These are phyloP conservation scores for Corynespora cassiicola DNA, from an alignment of 2,329 filamentous ascomycete genomes.

Conservation along the genomic window DNA sequence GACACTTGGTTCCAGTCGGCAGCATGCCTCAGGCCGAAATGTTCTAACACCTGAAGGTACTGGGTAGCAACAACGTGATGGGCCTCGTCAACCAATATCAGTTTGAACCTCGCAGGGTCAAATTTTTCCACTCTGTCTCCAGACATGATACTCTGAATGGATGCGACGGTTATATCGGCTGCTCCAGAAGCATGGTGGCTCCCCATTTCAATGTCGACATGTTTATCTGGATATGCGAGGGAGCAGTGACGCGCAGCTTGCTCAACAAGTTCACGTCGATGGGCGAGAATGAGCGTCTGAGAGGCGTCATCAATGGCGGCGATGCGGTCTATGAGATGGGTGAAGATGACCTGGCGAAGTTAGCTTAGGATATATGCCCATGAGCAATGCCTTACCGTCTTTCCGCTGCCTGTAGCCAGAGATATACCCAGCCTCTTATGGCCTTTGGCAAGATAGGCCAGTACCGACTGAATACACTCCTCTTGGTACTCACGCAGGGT, in stretches of 20 bases:
- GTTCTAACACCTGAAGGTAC: constrained; percentile 76
- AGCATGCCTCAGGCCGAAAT: constrained; percentile 74
- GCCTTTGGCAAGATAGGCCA: constrained; percentile 71
- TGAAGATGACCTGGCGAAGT: constrained; percentile 80
- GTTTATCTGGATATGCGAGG: constrained; percentile 78
- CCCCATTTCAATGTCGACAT: constrained; percentile 92
- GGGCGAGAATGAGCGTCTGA: constrained; percentile 89
- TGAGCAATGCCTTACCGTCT: constrained; percentile 84
- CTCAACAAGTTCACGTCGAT: constrained; percentile 91
- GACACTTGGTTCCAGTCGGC: constrained; percentile 38
- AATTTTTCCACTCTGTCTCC: constrained; percentile 82
- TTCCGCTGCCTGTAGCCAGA: constrained; percentile 85
- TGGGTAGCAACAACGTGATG: constrained; percentile 91
- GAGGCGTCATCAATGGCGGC: constrained; percentile 63
- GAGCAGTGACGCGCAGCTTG: constrained; percentile 89
- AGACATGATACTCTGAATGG: constrained; percentile 82
- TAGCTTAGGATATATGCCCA: constrained; percentile 8
- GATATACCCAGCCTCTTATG: constrained; percentile 84
- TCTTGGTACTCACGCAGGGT: constrained; percentile 84
- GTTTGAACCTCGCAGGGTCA: constrained; percentile 79
- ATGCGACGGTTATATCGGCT: constrained; percentile 94
- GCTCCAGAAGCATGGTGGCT: constrained; percentile 74
- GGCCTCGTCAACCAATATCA: constrained; percentile 93
- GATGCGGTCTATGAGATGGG: constrained; percentile 86
- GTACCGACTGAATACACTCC: constrained; percentile 85